Evolutionary conservation across 805 yeast species (phyloP), one percentile per base, ranked within the genome.

Genomic region (Candida maltosa): DNA sequence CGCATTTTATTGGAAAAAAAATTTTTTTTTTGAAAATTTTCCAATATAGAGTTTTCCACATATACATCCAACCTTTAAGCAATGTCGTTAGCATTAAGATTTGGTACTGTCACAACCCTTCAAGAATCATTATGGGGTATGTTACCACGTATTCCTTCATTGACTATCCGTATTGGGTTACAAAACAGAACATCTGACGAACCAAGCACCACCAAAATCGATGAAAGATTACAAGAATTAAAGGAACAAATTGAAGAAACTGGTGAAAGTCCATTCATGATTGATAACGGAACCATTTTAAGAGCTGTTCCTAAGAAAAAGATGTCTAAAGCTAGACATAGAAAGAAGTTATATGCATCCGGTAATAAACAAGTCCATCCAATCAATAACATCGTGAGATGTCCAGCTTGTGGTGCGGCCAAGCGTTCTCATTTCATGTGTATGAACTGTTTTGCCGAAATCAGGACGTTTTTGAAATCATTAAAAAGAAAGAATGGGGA

Each of bases 301-400:
- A 69, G 70, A 46, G 98, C 98, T 5, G 97, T 80, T 5, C 97
- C 98, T 37, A 93, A 93, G 70, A 88, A 89, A 76, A 89, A 88
- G 60, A 79, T 79, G 2, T 87, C 97, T 6, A 87, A 87, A 57
- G 78, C 78, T 65, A 85, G 87, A 60, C 84, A 86, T 52, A 80
- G 97, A 60, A 82, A 77, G 56, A 79, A 89, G 64, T 78, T 83
- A 47, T 76, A 86, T 46, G 88, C 87, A 6, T 87, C 91, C 4
- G 94, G 86, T 8, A 73, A 78, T 39, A 91, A 87, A 58, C 93
- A 88, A 48, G 67, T 86, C 46, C 78, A 85, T 56, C 80, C 81
- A 33, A 70, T 85, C 45, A 75, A 80, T 37, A 82, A 86, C 54
- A 68, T 93, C 51, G 87, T 83, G 43, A 76, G 95, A 57, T 91